Base-by-base conservation (phyloP, 805 yeast genomes). In the Pichia phayaonensis region DNA sequence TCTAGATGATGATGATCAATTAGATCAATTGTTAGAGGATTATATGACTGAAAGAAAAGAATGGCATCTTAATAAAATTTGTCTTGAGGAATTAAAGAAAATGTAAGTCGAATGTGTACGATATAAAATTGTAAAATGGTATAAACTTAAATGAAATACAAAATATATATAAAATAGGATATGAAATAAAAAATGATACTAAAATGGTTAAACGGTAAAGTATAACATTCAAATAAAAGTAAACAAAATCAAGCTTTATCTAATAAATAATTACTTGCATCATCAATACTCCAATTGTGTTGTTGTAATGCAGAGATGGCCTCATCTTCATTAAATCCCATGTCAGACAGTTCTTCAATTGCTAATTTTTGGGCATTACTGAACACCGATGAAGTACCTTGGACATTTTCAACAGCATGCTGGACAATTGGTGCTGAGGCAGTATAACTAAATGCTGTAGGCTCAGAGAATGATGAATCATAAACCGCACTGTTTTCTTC, bases 251-350 rank as follows among this genome's bases (percentile, higher is more conserved):
- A 82, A 47, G 88, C 86, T 53, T 80, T 74, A 61, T 90, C 97
- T 56, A 90, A 71, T 56, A 90, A 71, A 61, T 74, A 81, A 64
- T 90, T 90, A 1, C 96, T 86, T n/a, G 98, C 97, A 50, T 83
- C 83, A 56, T 84, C 90, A 50, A 90, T 67, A 61, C 86, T 79
- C 87, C 92, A 86, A 52, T 80, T 72, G 57, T 83, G 81, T 61
- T 70, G 74, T 58, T 79, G 73, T 50, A 90, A 72, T 8, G 97
- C 97, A 12, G 72, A 74, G 8, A 76, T 59, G 1, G 92, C 89
- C 47, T 81, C 83, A 0, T 73, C 72, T 55, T 76, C 75, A 18
- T 80, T 76, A 62, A 90, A 90, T 2, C 98, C 98, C 97, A 90
- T 90, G 36, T 90, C 90, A 22, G 81, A 80, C 55, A 90, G 72